Base-by-base conservation (phyloP, 345 rosid species). In the Schrenkiella parvula region DNA sequence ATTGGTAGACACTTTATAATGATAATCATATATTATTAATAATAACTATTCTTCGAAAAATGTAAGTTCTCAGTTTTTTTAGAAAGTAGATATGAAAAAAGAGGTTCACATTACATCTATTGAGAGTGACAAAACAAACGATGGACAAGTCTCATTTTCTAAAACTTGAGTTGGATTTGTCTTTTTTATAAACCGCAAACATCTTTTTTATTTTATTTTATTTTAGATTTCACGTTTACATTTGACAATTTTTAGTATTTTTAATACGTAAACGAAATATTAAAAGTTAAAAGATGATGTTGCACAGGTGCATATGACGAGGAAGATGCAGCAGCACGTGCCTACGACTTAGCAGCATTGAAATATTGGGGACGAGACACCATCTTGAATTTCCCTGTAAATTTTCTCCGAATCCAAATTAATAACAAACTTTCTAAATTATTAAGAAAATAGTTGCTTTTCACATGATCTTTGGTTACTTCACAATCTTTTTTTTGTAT, bases 271-370 rank as follows among this genome's bases (percentile, higher is more conserved):
- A 31, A 55, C 14, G 21, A 18, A 29, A 18, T 5, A 25, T 25
- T 15, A 6, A 65, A 8, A 13, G 0, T 4, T 2, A 12, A 26
- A 22, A 29, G 38, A 29, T 66, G 62, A 68, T 48, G 28, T 51
- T 54, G 65, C 14, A 39, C 68, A 90, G 98, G 98, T 19, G 97
- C 97, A 43, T 91, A 93, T 71, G 96, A 93, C 60, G 85, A 91
- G 53, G 97, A 91, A 80, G 93, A 82, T 79, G 89, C 92, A 8
- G 98, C 97, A 0, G 98, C 97, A 72, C 98, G 83, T 82, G 93
- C 98, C 21, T 89, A 89, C 78, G 98, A 93, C 83, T 82, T 93
- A 80, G 97, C 98, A 32, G 98, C 98, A 75, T 75, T 93, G 72
- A 93, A 89, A 69, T 93, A 88, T 51, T 93, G 98, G 97, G 97